phyloP scores from a whole-genome alignment of 805 yeast genomes.

The Starmerella gropengiesseri region DNA sequence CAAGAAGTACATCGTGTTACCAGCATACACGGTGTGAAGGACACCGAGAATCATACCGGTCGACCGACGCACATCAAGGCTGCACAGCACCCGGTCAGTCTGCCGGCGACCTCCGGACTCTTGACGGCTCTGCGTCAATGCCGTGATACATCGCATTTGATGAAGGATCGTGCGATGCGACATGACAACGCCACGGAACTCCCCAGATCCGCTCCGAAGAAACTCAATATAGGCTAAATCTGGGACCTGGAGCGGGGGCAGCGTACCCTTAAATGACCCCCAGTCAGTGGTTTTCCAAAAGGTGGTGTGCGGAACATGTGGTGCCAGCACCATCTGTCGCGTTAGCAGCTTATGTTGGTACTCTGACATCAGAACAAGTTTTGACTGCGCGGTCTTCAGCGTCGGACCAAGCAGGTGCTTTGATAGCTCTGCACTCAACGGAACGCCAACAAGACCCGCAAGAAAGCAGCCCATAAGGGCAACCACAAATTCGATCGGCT shows the following conservation, averaged over 20 bases:
- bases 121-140: slow-evolving; percentile 43
- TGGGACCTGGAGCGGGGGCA: slow-evolving; percentile 60
- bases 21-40: slow-evolving; percentile 70
- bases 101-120: slow-evolving; percentile 15
- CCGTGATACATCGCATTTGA: slow-evolving; percentile 69
- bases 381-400: slow-evolving; percentile 55
- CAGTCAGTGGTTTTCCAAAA: slow-evolving; percentile 76
- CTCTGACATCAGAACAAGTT: slow-evolving; percentile 71
- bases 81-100: slow-evolving; percentile 43
- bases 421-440: slow-evolving; percentile 55
- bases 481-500: slow-evolving; percentile 72
- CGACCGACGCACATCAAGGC: slow-evolving; percentile 62
- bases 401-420: slow-evolving; percentile 34
- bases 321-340: slow-evolving; percentile 26
- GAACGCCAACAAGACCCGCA: slow-evolving; percentile 91
- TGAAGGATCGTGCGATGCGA: slow-evolving; percentile 80
- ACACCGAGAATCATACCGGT: slow-evolving; percentile 80
- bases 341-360: slow-evolving; percentile 66
- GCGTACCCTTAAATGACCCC: slow-evolving; percentile 54
- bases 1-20: slow-evolving; percentile 70
- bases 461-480: slow-evolving; percentile 85
- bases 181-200: slow-evolving; percentile 83
- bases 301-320: slow-evolving; percentile 33
- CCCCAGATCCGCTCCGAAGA: slow-evolving; percentile 81
- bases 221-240: slow-evolving; percentile 91